Evolutionary conservation across 1,284 basidiomycete genomes (phyloP).

Genomic region (Marasmius sp.): DNA sequence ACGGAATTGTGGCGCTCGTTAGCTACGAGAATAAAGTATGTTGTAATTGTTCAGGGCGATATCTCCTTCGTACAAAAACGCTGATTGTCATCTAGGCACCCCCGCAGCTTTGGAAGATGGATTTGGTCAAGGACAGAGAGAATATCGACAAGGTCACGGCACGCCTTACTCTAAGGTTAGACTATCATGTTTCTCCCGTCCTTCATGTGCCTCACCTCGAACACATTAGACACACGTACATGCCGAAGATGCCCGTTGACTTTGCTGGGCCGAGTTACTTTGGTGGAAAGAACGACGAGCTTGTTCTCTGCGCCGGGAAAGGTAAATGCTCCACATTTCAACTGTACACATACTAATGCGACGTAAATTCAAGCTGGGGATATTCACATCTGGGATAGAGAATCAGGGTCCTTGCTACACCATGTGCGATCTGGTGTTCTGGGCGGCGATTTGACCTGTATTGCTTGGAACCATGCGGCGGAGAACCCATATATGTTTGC

Average conservation of each 20-base stretch:
- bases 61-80: background rate
- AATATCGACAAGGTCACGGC: constrained; percentile 19
- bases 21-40: constrained; percentile 72
- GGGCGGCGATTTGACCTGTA: constrained; percentile 70
- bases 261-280: constrained; percentile 81
- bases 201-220: background rate
- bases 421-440: constrained; percentile 59
- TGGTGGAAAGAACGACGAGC: constrained; percentile 73
- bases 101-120: constrained; percentile 80
- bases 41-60: constrained; percentile 2
- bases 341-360: background rate
- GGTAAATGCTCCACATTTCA: constrained; percentile 32
- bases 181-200: background rate
- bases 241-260: constrained; percentile 66
- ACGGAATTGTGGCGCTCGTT: constrained; percentile 64
- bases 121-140: constrained; percentile 55
- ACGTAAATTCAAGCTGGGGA: constrained; percentile 56
- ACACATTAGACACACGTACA: constrained; percentile 60
- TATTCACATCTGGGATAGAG: constrained; percentile 82
- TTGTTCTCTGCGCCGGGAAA: constrained; percentile 77
- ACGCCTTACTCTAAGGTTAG: constrained; percentile 13
- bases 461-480: constrained; percentile 72
- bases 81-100: constrained; percentile 48
- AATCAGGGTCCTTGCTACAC: constrained; percentile 67
- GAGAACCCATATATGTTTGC: constrained; percentile 77